These are phyloP conservation scores for Aspergillus nanangensis DNA, from an alignment of 495 filamentous ascomycete species.

Conservation along the genomic window DNA sequence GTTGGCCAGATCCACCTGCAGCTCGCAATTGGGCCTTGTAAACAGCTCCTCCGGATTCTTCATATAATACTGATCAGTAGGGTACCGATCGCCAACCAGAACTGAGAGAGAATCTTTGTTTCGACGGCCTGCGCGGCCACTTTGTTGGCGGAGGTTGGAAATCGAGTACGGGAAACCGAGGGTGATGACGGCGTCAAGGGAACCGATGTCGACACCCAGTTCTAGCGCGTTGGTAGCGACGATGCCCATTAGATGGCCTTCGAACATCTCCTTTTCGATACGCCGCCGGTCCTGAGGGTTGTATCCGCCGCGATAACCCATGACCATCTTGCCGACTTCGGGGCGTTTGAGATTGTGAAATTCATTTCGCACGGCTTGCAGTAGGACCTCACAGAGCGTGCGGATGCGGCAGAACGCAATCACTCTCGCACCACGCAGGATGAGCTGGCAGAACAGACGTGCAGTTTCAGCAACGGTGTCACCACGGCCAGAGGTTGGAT, in stretches of 20 bases:
- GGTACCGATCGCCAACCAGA: conserved; percentile 85
- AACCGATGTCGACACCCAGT: conserved; percentile 93
- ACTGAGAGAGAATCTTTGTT: conserved; percentile 94
- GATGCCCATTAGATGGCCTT: conserved; percentile 88
- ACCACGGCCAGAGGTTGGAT: conserved; percentile 81
- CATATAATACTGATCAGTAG: conserved; percentile 96
- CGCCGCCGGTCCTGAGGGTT: conserved; percentile 85
- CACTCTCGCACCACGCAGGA: conserved; percentile 83
- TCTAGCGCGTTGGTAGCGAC: conserved; percentile 92
- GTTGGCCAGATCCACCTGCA: conserved; percentile 88
- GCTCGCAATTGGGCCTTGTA: conserved; percentile 79
- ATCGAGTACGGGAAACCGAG: conserved; percentile 95
- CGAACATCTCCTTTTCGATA: conserved; percentile 97
- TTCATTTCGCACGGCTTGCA: conserved; percentile 76
- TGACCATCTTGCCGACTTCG: conserved; percentile 74
- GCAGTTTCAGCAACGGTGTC: conserved; percentile 81
- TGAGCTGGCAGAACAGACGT: conserved; percentile 82
- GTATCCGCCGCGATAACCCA: conserved; percentile 96
- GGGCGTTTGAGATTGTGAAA: conserved; percentile 63
- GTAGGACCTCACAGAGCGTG: conserved; percentile 80
- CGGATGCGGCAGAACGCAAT: conserved; percentile 90
- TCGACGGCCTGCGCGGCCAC: conserved; percentile 83
- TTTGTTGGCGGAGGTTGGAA: conserved; percentile 90
- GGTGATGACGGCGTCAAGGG: conserved; percentile 89
- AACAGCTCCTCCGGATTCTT: conserved; percentile 96